A percentile compares a stretch with the other conserved stretches of the same genome.
phyloP scores from a whole-genome alignment of 805 yeast genomes.

The Hanseniaspora meyeri region DNA sequence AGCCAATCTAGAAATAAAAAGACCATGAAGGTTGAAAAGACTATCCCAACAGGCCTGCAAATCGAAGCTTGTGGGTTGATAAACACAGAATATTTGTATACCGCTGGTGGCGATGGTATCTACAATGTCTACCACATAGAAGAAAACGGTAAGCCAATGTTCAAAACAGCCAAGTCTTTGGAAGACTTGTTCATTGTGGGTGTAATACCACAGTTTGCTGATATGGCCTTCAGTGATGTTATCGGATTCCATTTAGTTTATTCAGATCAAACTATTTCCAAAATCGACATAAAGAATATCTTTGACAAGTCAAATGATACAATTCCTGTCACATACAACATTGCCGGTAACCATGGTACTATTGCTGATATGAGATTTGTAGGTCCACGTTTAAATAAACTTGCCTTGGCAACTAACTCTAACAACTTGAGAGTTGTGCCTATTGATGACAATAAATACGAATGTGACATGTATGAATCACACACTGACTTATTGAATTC shows the following conservation, averaged over 20 bases:
- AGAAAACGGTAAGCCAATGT: slow-evolving; percentile 35
- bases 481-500: slow-evolving; percentile 78
- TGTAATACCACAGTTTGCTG: slow-evolving; percentile 33
- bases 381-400: slow-evolving; percentile 42
- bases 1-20: slow-evolving; percentile 28
- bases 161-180: slow-evolving; percentile 35
- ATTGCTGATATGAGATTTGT: slow-evolving; percentile 77
- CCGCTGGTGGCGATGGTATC: slow-evolving; percentile 71
- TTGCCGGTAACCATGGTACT: slow-evolving; percentile 93
- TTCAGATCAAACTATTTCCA: slow-evolving; percentile 74
- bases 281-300: slow-evolving; percentile 28
- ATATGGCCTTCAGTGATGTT: slow-evolving; percentile 37
- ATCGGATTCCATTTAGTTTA: slow-evolving; percentile 21
- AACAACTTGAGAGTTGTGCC: slow-evolving; percentile 72
- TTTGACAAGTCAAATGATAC: slow-evolving; percentile 21
- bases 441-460: slow-evolving; percentile 36
- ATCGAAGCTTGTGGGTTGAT: slow-evolving; percentile 60
- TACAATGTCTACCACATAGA: slow-evolving; percentile 50
- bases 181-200: slow-evolving; percentile 68
- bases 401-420: slow-evolving; percentile 89
- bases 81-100: slow-evolving; percentile 35
- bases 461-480: slow-evolving; percentile 57
- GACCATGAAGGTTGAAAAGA: slow-evolving; percentile 41
- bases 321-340: slow-evolving; percentile 38
- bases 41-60: slow-evolving; percentile 62